Evolutionary conservation across 495 filamentous ascomycete species (phyloP), one percentile per base, ranked within the genome.

Genomic region (Aspergillus wentii): DNA sequence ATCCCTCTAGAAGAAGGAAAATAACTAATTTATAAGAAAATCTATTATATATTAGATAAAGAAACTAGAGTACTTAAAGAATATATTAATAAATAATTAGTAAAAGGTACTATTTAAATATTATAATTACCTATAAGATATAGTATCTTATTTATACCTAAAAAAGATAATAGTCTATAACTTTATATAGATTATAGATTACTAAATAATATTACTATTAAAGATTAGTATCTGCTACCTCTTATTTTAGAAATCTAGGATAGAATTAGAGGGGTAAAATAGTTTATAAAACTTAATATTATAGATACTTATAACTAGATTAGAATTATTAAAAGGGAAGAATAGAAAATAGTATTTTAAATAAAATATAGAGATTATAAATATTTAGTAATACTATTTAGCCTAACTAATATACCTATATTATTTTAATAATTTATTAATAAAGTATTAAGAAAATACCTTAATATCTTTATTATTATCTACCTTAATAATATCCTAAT

Each of bases 181-280:
- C 30, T 57, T 34, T 54, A 42, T 31, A 41, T 58, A 13, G 32
- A 61, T 21, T 61, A 56, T 31, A 11, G 34, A 46, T 18, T 36
- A 38, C 30, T 59, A 23, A 62, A 62, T 31, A 19, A 30, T n/a
- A 46, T 48, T 19, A 62, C 43, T 14, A 43, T 49, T 17, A 56
- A 59, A 17, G 40, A 62, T 31, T n/a, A 19, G 35, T 44, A 62
- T 26, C 43, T 27, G 27, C 33, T 59, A 49, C 38, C 41, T 13
- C 27, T 47, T 13, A 55, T 54, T 13, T 19, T 30, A 15, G 39
- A 52, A 26, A 48, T 52, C 8, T 23, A 52, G 27, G 42, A 50
- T 36, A 29, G 26, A 11, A 33, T 62, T 5, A 26, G 30, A 23
- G 25, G 35, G 48, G 41, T 32, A 18, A 57, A 57, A 21, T 51